Base-by-base conservation (phyloP, 768 basidiomycete genomes). In the Lentinula edodes region DNA sequence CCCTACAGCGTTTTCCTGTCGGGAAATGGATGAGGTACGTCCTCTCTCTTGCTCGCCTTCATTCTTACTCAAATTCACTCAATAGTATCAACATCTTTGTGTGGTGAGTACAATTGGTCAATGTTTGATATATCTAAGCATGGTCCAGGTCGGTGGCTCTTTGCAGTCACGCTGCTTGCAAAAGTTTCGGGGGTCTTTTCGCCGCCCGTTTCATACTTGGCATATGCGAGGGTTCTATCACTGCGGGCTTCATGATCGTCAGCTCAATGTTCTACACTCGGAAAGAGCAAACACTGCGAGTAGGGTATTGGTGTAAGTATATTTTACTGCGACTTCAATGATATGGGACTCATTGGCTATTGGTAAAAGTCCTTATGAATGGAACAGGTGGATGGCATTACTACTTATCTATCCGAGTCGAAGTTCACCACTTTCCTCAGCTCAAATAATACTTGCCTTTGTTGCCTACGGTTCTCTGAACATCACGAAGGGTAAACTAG, bases 251-350 rank as follows among this genome's bases (percentile, higher is more conserved):
- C 71, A 72, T 91, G 80, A 87, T 91, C 52, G 84, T 90, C 61
- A 88, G 77, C 43, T 83, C 85, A 36, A 90, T 90, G 89, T 91
- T 90, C 66, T 90, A 90, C 66, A 90, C 88, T 0, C 80, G 86
- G 58, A 83, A 71, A 7, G 89, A 91, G 66, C 87, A 89, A 66
- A 90, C 87, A 0, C 64, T 81, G 36, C 75, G 89, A 13, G 82
- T 90, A n/a, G 89, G 89, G 3, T 90, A 88, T 67, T 90, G 87
- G 87, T 89, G 89, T 90, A 69, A 73, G 87, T 75, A 2, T 3
- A 52, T 10, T 10, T n/a, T 34, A 61, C 20, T n/a, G 6, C 23
- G 10, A n/a, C 48, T 8, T 15, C 32, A 9, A 35, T 20, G 18
- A 5, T 56, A 42, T 32, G 42, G 39, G 28, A 7, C 20, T 43